Evolutionary conservation across 2,329 filamentous ascomycete genomes (phyloP).

Genomic region (Aspergillus hiratsukae): DNA sequence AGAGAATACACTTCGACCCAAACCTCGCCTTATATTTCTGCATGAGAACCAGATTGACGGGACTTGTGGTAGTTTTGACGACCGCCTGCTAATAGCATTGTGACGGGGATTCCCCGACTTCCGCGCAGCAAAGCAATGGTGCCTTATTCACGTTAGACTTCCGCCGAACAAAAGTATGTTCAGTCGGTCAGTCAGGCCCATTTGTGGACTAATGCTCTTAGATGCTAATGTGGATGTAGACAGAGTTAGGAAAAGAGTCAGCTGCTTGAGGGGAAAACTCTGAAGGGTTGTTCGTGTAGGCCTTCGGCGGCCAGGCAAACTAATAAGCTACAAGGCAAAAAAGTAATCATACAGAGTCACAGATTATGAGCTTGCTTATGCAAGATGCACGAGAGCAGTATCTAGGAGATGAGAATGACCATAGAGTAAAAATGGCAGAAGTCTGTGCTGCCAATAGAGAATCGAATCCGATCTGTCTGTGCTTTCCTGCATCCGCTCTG

Average conservation of each 20-base stretch:
- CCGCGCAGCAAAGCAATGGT: slow-evolving; percentile 9
- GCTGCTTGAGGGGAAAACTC: not conserved
- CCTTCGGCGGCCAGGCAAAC: not conserved
- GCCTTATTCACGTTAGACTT: slow-evolving; percentile 11
- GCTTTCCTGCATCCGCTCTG: slow-evolving; percentile 14
- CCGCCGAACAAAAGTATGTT: not conserved
- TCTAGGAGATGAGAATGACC: not conserved
- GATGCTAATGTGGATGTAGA: not conserved
- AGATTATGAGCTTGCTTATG: not conserved
- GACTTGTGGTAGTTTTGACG: not conserved
- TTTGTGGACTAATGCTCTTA: not conserved
- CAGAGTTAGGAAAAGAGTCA: not conserved
- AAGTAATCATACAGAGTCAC: not conserved
- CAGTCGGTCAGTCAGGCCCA: not conserved
- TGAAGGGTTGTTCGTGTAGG: not conserved
- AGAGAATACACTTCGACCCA: slow-evolving; percentile 4
- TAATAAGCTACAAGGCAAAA: not conserved
- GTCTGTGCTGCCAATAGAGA: not conserved
- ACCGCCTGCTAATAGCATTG: not conserved
- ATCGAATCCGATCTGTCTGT: slow-evolving; percentile 17
- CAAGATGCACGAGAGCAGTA: not conserved
- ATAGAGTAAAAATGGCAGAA: not conserved
- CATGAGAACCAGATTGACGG: slow-evolving; percentile 8
- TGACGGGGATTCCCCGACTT: not conserved
- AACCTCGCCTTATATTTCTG: slow-evolving; percentile 14